These are phyloP conservation scores for Suillus fuscotomentosus DNA, from an alignment of 768 basidiomycete species.

Conservation along the genomic window DNA sequence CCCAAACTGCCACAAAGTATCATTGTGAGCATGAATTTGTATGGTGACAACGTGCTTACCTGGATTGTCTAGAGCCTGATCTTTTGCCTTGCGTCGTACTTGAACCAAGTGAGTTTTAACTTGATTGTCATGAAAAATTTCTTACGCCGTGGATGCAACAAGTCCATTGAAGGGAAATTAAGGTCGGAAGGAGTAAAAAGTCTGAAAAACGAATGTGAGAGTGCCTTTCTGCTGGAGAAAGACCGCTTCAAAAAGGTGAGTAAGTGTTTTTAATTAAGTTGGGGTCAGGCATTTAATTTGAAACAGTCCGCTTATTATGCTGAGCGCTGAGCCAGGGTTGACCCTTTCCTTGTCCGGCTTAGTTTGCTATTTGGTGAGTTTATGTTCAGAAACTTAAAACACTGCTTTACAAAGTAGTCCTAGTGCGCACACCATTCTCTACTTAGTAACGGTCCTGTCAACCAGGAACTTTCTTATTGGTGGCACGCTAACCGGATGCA, in stretches of 20 bases:
- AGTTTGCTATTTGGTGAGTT: not conserved
- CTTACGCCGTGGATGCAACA: not conserved
- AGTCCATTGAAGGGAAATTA: not conserved
- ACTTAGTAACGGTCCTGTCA: not conserved
- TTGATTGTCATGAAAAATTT: not conserved
- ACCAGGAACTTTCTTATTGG: not conserved
- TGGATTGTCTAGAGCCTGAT: not conserved
- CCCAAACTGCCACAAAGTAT: not conserved
- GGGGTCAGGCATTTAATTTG: not conserved
- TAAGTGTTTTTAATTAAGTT: not conserved
- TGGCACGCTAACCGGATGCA: slow-evolving; percentile 36
- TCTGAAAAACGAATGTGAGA: not conserved
- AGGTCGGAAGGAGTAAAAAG: not conserved
- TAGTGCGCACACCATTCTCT: not conserved
- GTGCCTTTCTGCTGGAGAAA: not conserved
- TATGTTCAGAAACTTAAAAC: not conserved
- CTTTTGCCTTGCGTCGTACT: not conserved
- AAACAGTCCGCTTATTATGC: not conserved
- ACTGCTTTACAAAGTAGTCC: not conserved
- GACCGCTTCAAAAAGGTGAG: not conserved
- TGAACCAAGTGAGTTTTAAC: not conserved
- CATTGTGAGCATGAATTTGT: not conserved
- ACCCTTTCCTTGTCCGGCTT: not conserved
- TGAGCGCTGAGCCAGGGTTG: not conserved
- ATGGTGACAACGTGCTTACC: not conserved